Percentiles rank a stretch among this genome's conserved stretches.
These are phyloP conservation scores for Ophiostoma angusticollis DNA, from an alignment of 2,329 filamentous ascomycete species.

Conservation along the genomic window DNA sequence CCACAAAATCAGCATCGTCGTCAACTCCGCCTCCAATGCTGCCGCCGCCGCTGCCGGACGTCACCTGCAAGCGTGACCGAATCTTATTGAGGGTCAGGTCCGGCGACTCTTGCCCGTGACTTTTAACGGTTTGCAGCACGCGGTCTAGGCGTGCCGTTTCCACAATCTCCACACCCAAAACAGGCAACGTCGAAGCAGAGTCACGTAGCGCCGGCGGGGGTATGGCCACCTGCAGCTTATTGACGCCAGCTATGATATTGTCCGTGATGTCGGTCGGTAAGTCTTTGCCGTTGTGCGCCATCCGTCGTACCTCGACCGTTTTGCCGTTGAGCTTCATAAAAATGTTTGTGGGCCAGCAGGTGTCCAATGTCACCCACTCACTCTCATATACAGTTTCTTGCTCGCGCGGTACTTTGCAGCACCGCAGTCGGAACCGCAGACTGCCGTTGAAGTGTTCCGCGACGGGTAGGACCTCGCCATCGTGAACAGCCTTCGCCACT, in stretches of 20 bases:
- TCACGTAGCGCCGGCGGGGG: constrained; percentile 15
- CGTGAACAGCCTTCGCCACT: constrained; percentile 20
- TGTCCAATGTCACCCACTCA: constrained; percentile 52
- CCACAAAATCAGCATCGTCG: constrained; percentile 53
- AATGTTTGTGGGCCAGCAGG: constrained; percentile 57
- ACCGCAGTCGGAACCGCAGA: constrained; percentile 55
- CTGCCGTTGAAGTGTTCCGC: constrained; percentile 37
- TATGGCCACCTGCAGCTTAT: constrained; percentile 45
- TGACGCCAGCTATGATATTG: constrained; percentile 42
- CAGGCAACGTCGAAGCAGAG: constrained; percentile 16
- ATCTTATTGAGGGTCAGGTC: constrained; percentile 45
- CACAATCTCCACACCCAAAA: constrained; percentile 58
- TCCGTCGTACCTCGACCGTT: constrained; percentile 47
- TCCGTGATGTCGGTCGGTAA: constrained; percentile 63
- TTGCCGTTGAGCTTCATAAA: constrained; percentile 55
- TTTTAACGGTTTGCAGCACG: constrained; percentile 28
- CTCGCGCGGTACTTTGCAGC: constrained; percentile 28
- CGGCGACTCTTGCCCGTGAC: constrained; percentile 26
- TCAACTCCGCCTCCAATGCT: constrained; percentile 15
- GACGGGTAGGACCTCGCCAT: constrained; percentile 22
- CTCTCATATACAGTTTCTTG: constrained; percentile 24
- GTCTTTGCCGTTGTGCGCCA: constrained; percentile 62
- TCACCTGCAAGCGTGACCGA: constrained; percentile 26
- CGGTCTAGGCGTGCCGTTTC: constrained; percentile 37
- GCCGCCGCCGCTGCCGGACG: no score